Conservation (phyloP, 2,329 filamentous ascomycete genomes). For the Aaosphaeria pasadenensis region DNA sequence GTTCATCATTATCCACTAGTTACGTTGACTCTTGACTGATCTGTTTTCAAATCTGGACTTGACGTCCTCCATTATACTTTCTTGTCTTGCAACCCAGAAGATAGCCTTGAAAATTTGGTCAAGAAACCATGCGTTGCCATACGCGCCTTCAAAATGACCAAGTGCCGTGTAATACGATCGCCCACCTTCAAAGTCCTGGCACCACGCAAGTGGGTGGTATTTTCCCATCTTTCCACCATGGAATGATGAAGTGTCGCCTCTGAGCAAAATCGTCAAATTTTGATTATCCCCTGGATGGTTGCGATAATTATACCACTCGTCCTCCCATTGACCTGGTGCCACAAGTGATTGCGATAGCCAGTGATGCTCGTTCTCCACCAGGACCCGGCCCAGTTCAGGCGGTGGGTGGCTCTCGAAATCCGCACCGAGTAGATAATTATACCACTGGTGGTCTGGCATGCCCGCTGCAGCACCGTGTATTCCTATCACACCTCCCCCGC, state of each 20-base stretch:
- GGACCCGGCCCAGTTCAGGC: constrained; percentile 14
- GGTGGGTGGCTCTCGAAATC: constrained; percentile 25
- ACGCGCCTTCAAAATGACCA: constrained; percentile 27
- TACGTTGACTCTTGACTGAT: too few relatives aligned
- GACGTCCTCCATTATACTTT: not conserved
- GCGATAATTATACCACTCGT: constrained; percentile 30
- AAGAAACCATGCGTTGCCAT: constrained; percentile 20
- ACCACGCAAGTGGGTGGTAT: constrained; percentile 28
- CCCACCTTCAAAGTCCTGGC: constrained; percentile 26
- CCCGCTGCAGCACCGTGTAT: constrained; percentile 26
- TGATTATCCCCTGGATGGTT: constrained; percentile 19
- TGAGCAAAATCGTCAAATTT: constrained; percentile 16
- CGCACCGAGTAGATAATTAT: constrained; percentile 18
- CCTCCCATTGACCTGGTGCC: constrained; percentile 14
- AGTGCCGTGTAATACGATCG: constrained; percentile 19
- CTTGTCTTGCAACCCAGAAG: constrained; percentile 11
- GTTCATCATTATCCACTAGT: too few relatives aligned
- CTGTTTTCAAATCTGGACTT: too few relatives aligned
- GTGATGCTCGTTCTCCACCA: constrained; percentile 4
- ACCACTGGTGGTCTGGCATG: constrained; percentile 20
- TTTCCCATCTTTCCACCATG: constrained; percentile 19
- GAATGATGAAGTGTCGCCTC: constrained; percentile 17
- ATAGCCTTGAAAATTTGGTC: constrained; percentile 15
- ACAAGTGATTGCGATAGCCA: constrained; percentile 1
- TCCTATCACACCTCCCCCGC: constrained; percentile 20